These are phyloP conservation scores for Penicillium sp. DNA, from an alignment of 2,329 filamentous ascomycete genomes.

Conservation along the genomic window DNA sequence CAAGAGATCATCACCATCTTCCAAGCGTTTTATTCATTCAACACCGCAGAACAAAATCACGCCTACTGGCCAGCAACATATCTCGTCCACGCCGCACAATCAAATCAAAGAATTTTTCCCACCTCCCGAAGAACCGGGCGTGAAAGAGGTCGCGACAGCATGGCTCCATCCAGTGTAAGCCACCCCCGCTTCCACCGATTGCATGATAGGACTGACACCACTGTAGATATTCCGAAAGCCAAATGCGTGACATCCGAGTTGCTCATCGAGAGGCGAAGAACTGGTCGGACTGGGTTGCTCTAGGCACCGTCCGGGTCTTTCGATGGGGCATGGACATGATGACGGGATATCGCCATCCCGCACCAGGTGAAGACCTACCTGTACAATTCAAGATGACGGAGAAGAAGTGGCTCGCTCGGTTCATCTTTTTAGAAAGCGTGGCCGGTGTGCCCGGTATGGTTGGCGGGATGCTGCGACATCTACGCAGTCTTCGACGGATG, in stretches of 20 bases:
- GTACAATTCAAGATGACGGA: conserved; percentile 68
- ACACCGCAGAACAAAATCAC: not conserved
- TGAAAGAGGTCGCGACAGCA: conserved; percentile 16
- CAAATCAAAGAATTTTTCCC: conserved; percentile 19
- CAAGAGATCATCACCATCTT: conserved; percentile 13
- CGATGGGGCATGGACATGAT: conserved; percentile 75
- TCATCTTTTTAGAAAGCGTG: conserved; percentile 90
- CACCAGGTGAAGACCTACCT: conserved; percentile 36
- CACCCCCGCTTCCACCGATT: not conserved
- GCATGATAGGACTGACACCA: conserved; percentile 17
- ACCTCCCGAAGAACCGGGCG: conserved; percentile 8
- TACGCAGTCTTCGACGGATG: conserved; percentile 75
- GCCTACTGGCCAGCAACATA: conserved; percentile 10
- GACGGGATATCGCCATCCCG: conserved; percentile 73
- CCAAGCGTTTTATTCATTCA: conserved; percentile 13
- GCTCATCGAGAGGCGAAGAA: conserved; percentile 70
- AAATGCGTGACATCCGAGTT: conserved; percentile 68
- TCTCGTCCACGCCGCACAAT: conserved; percentile 15
- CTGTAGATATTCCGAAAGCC: conserved; percentile 61
- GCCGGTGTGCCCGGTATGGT: conserved; percentile 97
- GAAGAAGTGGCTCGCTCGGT: conserved; percentile 80
- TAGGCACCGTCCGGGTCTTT: conserved; percentile 67
- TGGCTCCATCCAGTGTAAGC: conserved; percentile 45
- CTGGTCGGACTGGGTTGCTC: conserved; percentile 71
- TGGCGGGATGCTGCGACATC: conserved; percentile 84